Conservation (phyloP, 805 yeast species). For the Cyberlindnera galapagoensis region DNA sequence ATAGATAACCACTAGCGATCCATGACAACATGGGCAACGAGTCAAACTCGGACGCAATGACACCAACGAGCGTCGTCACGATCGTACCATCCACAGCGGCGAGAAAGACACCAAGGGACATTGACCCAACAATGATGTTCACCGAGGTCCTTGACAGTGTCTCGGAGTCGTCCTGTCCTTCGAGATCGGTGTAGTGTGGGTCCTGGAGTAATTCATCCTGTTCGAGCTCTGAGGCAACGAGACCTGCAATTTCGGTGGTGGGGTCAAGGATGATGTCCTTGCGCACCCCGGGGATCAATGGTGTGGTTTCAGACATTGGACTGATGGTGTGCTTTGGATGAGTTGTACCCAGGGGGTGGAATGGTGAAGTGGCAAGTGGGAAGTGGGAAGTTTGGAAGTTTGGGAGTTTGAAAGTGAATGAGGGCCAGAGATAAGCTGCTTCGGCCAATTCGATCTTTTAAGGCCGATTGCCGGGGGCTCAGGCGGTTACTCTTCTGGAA, state of each 20-base stretch:
- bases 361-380: too few relatives aligned
- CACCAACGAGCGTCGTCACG: conserved; percentile 57
- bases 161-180: conserved; percentile 3
- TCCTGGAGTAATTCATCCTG: conserved; percentile 23
- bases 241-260: conserved; percentile 27
- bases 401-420: too few relatives aligned
- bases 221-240: conserved; percentile 28
- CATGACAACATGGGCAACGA: conserved; percentile 59
- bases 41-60: conserved; percentile 63
- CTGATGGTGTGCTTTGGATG: too few relatives aligned
- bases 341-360: too few relatives aligned
- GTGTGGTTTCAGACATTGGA: conserved; percentile 13
- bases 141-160: conserved; percentile 13
- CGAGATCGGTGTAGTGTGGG: conserved; percentile 12
- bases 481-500: too few relatives aligned
- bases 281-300: conserved; percentile 16
- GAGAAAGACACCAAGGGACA: conserved; percentile 44
- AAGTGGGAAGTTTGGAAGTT: too few relatives aligned
- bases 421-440: too few relatives aligned
- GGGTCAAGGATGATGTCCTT: conserved; percentile 24
- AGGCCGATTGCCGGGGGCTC: too few relatives aligned
- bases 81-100: conserved; percentile 66
- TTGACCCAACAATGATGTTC: conserved; percentile 32
- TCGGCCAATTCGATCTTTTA: too few relatives aligned
- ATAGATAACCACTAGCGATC: conserved; percentile 66